phyloP scores from a whole-genome alignment of 129 eudicot species.

The Scalesia atractyloides region DNA sequence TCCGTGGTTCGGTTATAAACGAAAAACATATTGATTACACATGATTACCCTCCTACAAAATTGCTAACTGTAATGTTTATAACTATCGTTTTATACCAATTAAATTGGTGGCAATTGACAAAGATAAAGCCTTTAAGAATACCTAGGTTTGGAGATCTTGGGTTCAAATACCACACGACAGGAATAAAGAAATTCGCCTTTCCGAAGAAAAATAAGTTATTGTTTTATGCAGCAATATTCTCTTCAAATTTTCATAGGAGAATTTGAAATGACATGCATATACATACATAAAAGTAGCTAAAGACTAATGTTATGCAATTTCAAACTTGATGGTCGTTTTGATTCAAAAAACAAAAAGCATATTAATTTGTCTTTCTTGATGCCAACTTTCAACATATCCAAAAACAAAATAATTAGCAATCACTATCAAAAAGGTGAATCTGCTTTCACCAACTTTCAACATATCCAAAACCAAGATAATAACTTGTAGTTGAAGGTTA shows the following conservation, averaged over 20 bases:
- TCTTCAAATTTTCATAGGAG: neutral
- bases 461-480: too few species aligned
- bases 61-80: neutral
- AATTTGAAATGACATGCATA: neutral
- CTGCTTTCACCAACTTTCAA: too few species aligned
- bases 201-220: too few species aligned
- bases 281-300: neutral
- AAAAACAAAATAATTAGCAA: neutral
- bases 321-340: neutral
- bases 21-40: neutral
- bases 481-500: too few species aligned
- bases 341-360: neutral
- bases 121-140: too few species aligned
- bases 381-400: neutral
- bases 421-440: too few species aligned
- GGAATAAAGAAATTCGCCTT: too few species aligned
- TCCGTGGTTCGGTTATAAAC: too few species aligned
- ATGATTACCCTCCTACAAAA: neutral
- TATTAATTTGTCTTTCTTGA: neutral
- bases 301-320: neutral
- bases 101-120: too few species aligned
- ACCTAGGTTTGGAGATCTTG: too few species aligned
- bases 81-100: neutral
- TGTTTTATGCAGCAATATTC: neutral
- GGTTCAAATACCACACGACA: too few species aligned